These are phyloP conservation scores for Dendrostoma leiphaemia DNA, from an alignment of 2,329 filamentous ascomycete genomes.

Conservation along the genomic window DNA sequence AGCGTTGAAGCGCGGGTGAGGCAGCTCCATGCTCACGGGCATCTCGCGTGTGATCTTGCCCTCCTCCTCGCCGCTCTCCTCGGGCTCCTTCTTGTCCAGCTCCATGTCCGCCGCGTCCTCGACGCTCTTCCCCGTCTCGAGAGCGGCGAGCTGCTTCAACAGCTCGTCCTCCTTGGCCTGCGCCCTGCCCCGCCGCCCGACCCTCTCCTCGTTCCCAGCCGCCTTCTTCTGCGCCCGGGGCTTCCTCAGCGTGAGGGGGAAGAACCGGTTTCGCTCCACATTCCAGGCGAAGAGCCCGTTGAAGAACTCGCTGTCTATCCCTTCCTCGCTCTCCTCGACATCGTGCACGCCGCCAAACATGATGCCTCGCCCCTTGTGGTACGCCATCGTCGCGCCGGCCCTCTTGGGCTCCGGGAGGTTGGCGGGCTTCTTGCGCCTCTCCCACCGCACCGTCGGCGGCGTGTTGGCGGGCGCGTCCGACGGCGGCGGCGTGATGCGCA, in stretches of 20 bases:
- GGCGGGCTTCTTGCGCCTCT: slow-evolving; percentile 85
- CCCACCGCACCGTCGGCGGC: slow-evolving; percentile 79
- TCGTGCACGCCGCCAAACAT: slow-evolving; percentile 94
- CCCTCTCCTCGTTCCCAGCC: slow-evolving; percentile 46
- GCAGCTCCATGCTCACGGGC: slow-evolving; percentile 75
- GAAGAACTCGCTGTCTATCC: slow-evolving; percentile 97
- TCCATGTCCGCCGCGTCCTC: slow-evolving; percentile 50
- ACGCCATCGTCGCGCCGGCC: slow-evolving; percentile 89
- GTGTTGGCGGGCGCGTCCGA: slow-evolving; percentile 64
- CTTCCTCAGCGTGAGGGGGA: slow-evolving; percentile 75
- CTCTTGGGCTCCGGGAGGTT: slow-evolving; percentile 82
- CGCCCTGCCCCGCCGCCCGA: slow-evolving; percentile 67
- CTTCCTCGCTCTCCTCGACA: slow-evolving; percentile 86
- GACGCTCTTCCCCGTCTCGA: slow-evolving; percentile 72
- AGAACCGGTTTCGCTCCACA: slow-evolving; percentile 91
- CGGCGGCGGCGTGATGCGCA: slow-evolving; percentile 73
- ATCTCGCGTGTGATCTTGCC: slow-evolving; percentile 60
- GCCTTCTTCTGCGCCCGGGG: slow-evolving; percentile 63
- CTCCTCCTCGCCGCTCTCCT: slow-evolving; percentile 40
- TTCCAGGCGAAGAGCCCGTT: slow-evolving; percentile 91
- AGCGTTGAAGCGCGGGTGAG: slow-evolving; percentile 87
- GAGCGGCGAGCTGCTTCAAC: slow-evolving; percentile 77
- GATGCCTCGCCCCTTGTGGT: slow-evolving; percentile 90
- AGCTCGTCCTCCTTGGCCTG: slow-evolving; percentile 92
- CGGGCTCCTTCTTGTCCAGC: slow-evolving; percentile 48